These are phyloP conservation scores for Colletotrichum godetiae DNA, from an alignment of 2,329 filamentous ascomycete genomes.

Conservation along the genomic window DNA sequence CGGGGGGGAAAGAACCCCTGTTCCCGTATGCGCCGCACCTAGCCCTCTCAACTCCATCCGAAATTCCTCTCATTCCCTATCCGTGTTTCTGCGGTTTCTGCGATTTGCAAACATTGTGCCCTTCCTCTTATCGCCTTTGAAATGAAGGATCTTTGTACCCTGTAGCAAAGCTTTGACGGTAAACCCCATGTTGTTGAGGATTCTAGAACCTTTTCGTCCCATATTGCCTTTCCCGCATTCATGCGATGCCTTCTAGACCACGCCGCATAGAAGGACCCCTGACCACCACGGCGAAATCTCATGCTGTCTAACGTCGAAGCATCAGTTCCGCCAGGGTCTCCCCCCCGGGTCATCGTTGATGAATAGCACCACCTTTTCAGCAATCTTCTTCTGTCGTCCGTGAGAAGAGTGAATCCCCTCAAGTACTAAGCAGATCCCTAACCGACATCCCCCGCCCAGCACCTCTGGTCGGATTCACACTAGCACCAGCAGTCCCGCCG, in stretches of 20 bases:
- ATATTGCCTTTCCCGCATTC: background rate
- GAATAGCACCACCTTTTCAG: background rate
- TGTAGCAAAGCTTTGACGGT: background rate
- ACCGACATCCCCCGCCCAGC: conserved; percentile 64
- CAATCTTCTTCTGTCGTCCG: background rate
- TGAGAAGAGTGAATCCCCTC: conserved; percentile 36
- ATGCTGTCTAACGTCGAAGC: background rate
- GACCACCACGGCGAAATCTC: background rate
- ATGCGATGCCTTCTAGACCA: background rate
- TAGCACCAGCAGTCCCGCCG: conserved; percentile 59
- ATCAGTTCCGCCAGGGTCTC: background rate
- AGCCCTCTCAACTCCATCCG: background rate
- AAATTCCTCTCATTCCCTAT: background rate
- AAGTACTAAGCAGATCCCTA: conserved; percentile 64
- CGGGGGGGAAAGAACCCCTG: background rate
- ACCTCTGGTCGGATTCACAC: conserved; percentile 39
- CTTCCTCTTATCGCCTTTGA: background rate
- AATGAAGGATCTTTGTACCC: background rate
- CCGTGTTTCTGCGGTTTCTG: background rate
- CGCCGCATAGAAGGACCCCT: background rate
- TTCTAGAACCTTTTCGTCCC: background rate
- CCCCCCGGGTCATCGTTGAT: background rate
- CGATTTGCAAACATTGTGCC: no score
- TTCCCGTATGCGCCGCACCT: conserved; percentile 2
- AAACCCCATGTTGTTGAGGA: background rate